Evolutionary conservation across 371 early-diverging fungal species (phyloP).

Genomic region (Mortierella sp.): DNA sequence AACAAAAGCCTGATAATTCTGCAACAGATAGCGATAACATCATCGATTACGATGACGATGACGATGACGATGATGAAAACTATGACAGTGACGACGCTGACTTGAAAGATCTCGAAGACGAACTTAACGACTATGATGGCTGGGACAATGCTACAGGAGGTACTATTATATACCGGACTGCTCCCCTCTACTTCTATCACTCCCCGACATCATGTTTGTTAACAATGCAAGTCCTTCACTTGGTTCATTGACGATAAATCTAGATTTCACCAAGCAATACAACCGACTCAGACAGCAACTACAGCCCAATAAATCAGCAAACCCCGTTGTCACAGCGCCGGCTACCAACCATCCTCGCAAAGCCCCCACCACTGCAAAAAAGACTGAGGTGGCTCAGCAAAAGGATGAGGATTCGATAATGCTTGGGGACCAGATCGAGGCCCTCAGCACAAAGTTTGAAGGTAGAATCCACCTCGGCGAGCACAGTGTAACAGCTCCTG

Average conservation of each 20-base stretch:
- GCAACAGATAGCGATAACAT: no score
- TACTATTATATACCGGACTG: constrained; percentile 6
- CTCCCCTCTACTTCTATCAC: not conserved
- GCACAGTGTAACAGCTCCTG: constrained; percentile 62
- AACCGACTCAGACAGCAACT: constrained; percentile 82
- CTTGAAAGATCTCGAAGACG: constrained; percentile 65
- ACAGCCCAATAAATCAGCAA: constrained; percentile 40
- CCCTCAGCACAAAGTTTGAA: constrained; percentile 47
- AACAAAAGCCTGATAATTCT: not conserved
- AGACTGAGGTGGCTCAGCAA: constrained; percentile 60
- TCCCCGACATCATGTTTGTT: not conserved
- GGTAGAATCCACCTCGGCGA: constrained; percentile 52
- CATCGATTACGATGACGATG: not conserved
- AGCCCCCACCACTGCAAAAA: constrained; percentile 47
- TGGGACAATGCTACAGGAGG: constrained; percentile 68
- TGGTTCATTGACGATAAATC: not conserved
- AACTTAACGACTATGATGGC: constrained; percentile 70
- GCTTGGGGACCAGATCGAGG: constrained; percentile 40
- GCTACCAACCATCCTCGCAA: constrained; percentile 59
- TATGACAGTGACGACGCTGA: constrained; percentile 24
- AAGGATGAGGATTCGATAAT: constrained; percentile 33
- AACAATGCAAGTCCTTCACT: not conserved
- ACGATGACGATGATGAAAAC: not conserved
- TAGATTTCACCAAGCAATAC: constrained; percentile 95
- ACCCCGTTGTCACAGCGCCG: constrained; percentile 56